These are phyloP conservation scores for Nakazawaea pomicola DNA, from an alignment of 805 yeast species.

Conservation along the genomic window DNA sequence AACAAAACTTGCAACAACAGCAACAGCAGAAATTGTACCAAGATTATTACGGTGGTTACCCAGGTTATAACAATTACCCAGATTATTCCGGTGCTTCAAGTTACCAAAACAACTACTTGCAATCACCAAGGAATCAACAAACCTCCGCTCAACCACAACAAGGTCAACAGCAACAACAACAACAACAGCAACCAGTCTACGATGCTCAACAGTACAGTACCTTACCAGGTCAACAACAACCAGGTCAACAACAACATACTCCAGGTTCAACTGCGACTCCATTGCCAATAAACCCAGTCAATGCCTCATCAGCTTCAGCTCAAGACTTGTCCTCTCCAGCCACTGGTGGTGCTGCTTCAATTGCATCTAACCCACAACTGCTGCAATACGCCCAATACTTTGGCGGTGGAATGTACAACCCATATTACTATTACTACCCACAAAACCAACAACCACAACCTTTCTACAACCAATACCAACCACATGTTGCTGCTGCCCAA, in stretches of 20 bases:
- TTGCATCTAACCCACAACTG: conserved; percentile 3
- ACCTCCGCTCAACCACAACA: conserved; percentile 8
- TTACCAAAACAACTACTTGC: conserved; percentile 7
- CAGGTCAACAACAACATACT: conserved; percentile 8
- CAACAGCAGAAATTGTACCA: conserved; percentile 14
- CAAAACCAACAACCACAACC: conserved; percentile 11
- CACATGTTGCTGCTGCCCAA: too few relatives aligned
- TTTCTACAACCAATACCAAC: conserved; percentile 10
- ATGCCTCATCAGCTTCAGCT: conserved; percentile 3
- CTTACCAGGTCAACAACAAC: conserved; percentile 8
- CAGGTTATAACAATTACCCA: conserved; percentile 12
- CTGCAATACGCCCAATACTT: conserved; percentile 10
- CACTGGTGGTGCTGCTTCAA: conserved; percentile 1
- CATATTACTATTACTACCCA: conserved; percentile 14
- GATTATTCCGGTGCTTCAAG: conserved; percentile 3
- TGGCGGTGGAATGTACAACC: conserved; percentile 11
- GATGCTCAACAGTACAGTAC: conserved; percentile 5
- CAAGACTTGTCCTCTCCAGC: conserved; percentile 7
- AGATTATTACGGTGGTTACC: conserved; percentile 14
- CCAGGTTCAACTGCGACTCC: conserved; percentile 12
- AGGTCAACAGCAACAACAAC: conserved; percentile 6
- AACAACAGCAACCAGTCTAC: conserved; percentile 3
- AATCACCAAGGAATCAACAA: conserved; percentile 14
- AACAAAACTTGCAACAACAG: conserved; percentile 14
- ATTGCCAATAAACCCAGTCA: conserved; percentile 5